These are phyloP conservation scores for Fusarium sublunatum DNA, from an alignment of 2,329 filamentous ascomycete species.

Conservation along the genomic window DNA sequence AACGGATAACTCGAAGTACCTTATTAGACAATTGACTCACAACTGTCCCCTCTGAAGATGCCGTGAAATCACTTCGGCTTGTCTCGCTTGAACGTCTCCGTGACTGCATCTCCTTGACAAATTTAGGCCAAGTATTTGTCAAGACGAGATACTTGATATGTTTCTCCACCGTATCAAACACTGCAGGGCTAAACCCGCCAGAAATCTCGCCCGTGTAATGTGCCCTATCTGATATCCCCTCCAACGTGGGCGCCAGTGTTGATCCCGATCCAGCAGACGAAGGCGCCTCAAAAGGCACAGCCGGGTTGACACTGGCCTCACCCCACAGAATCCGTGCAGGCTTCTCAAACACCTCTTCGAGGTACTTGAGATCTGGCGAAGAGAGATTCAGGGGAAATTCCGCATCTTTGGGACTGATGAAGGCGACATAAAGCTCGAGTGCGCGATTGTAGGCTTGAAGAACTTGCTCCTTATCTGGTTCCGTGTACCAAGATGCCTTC, in stretches of 20 bases:
- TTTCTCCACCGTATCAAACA: conserved; percentile 70
- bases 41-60: conserved; percentile 2
- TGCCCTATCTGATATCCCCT: conserved; percentile 15
- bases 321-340: conserved; percentile 59
- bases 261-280: conserved; percentile 19
- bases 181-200: conserved; percentile 57
- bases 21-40: conserved; percentile 2
- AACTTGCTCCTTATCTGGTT: not conserved
- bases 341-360: conserved; percentile 67
- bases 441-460: conserved; percentile 67
- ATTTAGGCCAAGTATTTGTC: conserved; percentile 75
- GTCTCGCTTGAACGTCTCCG: conserved; percentile 17
- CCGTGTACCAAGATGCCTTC: conserved; percentile 54
- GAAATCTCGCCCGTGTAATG: conserved; percentile 59
- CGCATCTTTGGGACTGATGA: conserved; percentile 68
- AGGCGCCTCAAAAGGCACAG: conserved; percentile 51
- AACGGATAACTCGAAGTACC: not conserved
- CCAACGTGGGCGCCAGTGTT: not conserved
- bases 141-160: conserved; percentile 74
- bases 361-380: conserved; percentile 60
- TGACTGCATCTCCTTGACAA: conserved; percentile 53
- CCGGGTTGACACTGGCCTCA: conserved; percentile 51
- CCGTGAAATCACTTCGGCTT: conserved; percentile 1
- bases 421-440: conserved; percentile 69
- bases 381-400: conserved; percentile 75